Percentiles rank a stretch among this genome's conserved stretches.
These are phyloP conservation scores for Mycena latifolia DNA, from an alignment of 768 basidiomycete genomes.

Conservation along the genomic window DNA sequence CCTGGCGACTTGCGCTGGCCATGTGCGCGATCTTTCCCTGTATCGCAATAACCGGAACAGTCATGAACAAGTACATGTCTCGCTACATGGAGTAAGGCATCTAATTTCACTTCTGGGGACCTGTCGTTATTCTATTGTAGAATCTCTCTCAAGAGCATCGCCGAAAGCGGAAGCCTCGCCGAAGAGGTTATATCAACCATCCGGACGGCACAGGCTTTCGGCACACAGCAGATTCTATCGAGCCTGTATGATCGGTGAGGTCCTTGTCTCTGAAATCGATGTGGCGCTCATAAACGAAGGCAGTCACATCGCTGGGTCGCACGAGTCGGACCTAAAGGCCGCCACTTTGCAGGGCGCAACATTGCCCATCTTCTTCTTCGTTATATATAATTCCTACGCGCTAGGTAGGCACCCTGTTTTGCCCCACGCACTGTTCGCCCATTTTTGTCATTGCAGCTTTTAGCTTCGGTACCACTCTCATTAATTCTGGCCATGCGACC, in stretches of 20 bases:
- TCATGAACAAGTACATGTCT: conserved; percentile 79
- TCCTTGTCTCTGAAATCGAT: no score
- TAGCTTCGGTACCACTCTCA: conserved; percentile 89
- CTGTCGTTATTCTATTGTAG: conserved; percentile 47
- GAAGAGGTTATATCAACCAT: conserved; percentile 95
- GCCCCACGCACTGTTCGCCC: no score
- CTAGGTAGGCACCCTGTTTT: no score
- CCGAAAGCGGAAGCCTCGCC: conserved; percentile 84
- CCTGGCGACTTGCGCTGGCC: conserved; percentile 88
- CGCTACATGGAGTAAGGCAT: conserved; percentile 79
- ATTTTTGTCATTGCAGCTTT: no score
- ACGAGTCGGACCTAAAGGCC: conserved; percentile 66
- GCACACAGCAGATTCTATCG: conserved; percentile 75
- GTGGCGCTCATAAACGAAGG: no score
- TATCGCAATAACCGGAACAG: conserved; percentile 77
- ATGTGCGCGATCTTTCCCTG: conserved; percentile 87
- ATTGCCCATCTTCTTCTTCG: conserved; percentile 83
- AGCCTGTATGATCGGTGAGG: conserved; percentile 78
- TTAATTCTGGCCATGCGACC: conserved; percentile 59
- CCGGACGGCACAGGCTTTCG: conserved; percentile 93
- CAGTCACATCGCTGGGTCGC: conserved; percentile 66
- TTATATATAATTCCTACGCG: conserved; percentile 83
- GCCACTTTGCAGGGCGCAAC: conserved; percentile 73
- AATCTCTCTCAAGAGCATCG: conserved; percentile 78
- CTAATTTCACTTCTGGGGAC: background rate